Conservation (phyloP, 2,329 filamentous ascomycete species). For the Cytospora schulzeri region DNA sequence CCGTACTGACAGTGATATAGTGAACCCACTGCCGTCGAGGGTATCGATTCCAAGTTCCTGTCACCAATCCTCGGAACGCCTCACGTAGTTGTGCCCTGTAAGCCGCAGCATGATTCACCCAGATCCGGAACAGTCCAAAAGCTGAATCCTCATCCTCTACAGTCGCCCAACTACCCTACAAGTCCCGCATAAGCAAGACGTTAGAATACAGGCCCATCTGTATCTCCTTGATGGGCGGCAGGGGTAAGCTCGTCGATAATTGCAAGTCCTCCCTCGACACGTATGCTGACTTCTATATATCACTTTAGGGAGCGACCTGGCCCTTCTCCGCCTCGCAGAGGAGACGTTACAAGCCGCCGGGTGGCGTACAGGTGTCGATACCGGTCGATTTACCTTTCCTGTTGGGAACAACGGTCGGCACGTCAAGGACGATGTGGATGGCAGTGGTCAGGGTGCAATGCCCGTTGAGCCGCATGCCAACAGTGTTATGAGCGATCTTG, state of each 20-base stretch:
- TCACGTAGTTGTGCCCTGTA: constrained; percentile 23
- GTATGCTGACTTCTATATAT: background rate
- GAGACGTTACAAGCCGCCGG: constrained; percentile 11
- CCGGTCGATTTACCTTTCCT: constrained; percentile 20
- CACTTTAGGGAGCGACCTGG: constrained; percentile 15
- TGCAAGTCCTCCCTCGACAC: no score
- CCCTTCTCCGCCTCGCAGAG: constrained; percentile 16
- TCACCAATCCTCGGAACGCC: constrained; percentile 22
- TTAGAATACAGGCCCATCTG: constrained; percentile 22
- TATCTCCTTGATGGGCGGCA: constrained; percentile 22
- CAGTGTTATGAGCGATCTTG: background rate
- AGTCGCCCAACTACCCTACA: constrained; percentile 25
- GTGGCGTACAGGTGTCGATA: constrained; percentile 21
- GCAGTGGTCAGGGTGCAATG: background rate
- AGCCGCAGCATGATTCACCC: background rate
- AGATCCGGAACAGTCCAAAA: no score
- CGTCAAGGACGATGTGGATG: constrained; percentile 9
- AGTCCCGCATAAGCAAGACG: constrained; percentile 20
- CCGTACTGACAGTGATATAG: constrained; percentile 3
- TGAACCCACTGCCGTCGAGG: constrained; percentile 6
- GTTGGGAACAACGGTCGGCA: constrained; percentile 22
- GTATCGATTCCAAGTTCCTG: constrained; percentile 12
- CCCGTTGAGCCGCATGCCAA: background rate
- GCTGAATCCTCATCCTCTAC: background rate
- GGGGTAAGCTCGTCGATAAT: constrained; percentile 12